Base-by-base conservation (phyloP, 148 eudicot genomes). In the Cornus controversa region DNA sequence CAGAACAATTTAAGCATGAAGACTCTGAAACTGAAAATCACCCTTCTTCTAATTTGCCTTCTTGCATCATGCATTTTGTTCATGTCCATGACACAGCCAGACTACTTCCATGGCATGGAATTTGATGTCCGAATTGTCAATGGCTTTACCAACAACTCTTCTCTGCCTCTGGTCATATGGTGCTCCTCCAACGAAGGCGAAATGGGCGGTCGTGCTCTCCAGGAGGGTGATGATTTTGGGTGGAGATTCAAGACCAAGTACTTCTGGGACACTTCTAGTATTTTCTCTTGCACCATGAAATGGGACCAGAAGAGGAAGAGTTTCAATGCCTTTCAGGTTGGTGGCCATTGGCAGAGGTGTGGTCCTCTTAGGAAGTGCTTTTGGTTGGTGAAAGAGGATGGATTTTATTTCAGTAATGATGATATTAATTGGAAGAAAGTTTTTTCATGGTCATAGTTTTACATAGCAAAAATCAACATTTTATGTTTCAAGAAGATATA, bases 381-480 rank as follows among this genome's bases (percentile, higher is more conserved):
- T 73, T 91, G 95, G 95, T 37, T 89, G 76, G 93, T 89, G 16
- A 86, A 84, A 80, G 88, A 86, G 72, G 95, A 91, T 84, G 93
- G 95, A 0, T 89, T 89, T 69, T 89, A 89, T 82, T 91, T 89
- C 67, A 89, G 93, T 50, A 83, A 74, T 28, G 85, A 91, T 80
- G 90, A 87, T 20, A 50, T 75, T 18, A 36, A 25, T 34, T 91
- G 84, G 83, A 77, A 73, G 13, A 91, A 85, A 53, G 90, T 89
- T 74, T 87, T 87, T 81, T 67, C 87, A 2, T 89, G 95, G 94
- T 29, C 76, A 8, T 87, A 80, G 76, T 71, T 20, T 7, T 31
- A 40, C 4, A 31, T 31, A 31, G 34, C 34, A 1, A 31, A 3
- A 31, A 31, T 31, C 45, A 9, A 40, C 10, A 0, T 40, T 3